Percentiles rank a stretch among this genome's conserved stretches.
Evolutionary conservation across 192 early-diverging fungal species (phyloP).

Genomic region (Podochytrium sp.): DNA sequence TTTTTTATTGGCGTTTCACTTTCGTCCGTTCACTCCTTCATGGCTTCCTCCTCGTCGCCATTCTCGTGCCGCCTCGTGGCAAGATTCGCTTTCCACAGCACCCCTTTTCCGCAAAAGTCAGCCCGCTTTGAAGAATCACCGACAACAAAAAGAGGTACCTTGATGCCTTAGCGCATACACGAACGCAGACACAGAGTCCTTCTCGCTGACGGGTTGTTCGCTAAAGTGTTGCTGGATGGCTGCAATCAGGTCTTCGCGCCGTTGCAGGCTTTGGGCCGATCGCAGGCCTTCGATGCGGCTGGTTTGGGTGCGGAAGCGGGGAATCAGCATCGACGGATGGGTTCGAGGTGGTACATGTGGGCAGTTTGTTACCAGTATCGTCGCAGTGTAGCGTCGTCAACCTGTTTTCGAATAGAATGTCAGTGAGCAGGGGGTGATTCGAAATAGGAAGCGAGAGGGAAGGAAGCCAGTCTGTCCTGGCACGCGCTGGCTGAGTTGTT

Average conservation of each 20-base stretch:
- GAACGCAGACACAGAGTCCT: conserved; percentile 47
- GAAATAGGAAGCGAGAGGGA: too few relatives aligned
- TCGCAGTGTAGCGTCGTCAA: conserved; percentile 25
- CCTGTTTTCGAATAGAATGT: too few relatives aligned
- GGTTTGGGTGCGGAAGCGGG: background rate
- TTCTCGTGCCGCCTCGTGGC: background rate
- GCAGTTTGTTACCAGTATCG: conserved; percentile 16
- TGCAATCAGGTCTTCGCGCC: conserved; percentile 43
- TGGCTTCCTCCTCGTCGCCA: background rate
- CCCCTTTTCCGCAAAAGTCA: background rate
- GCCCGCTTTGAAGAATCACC: background rate
- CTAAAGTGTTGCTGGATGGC: conserved; percentile 46
- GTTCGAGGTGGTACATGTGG: background rate
- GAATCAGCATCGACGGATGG: background rate
- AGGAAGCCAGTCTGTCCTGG: too few relatives aligned
- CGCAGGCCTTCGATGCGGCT: conserved; percentile 20
- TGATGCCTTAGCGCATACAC: conserved; percentile 45
- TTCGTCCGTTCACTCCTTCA: background rate
- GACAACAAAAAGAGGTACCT: conserved; percentile 29
- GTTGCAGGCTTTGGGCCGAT: background rate
- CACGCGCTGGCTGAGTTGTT: too few relatives aligned
- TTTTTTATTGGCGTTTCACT: conserved; percentile 1
- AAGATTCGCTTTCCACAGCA: conserved; percentile 29
- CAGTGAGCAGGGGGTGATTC: too few relatives aligned
- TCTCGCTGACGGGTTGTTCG: conserved; percentile 47